Percentiles rank a stretch among this genome's conserved stretches.
These are phyloP conservation scores for Tetrahymena elliotti DNA, from an alignment of 73 alveolate species.

Conservation along the genomic window DNA sequence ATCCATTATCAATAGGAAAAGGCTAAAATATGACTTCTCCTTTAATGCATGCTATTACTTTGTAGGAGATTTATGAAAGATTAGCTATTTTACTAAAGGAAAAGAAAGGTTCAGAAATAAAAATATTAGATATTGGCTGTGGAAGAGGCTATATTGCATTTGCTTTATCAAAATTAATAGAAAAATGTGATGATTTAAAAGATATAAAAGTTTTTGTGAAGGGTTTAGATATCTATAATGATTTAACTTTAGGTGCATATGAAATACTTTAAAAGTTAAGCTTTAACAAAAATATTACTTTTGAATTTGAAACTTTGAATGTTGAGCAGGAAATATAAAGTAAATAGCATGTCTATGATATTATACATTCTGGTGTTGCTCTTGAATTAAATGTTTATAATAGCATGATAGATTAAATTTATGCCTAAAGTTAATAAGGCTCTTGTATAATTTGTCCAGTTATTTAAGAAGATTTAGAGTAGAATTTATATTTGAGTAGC, in stretches of 20 bases:
- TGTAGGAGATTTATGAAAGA: background rate
- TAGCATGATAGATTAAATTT: background rate
- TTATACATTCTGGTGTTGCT: background rate
- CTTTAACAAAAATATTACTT: background rate
- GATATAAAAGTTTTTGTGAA: background rate
- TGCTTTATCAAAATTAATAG: background rate
- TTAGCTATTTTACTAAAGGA: background rate
- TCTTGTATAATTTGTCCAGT: background rate
- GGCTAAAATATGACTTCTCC: background rate
- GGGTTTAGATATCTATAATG: background rate
- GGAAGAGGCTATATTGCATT: background rate
- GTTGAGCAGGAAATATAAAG: background rate
- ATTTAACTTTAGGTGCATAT: background rate
- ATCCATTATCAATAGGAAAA: background rate
- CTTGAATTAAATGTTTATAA: background rate
- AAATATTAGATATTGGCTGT: background rate
- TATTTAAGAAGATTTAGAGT: background rate
- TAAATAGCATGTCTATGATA: background rate
- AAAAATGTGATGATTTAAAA: background rate
- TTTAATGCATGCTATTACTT: background rate
- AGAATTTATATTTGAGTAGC: background rate
- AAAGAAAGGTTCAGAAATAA: background rate
- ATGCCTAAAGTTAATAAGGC: background rate
- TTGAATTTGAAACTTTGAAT: background rate
- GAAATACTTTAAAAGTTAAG: background rate